These are phyloP conservation scores for Lyophyllum shimeji DNA, from an alignment of 768 basidiomycete genomes.

Conservation along the genomic window DNA sequence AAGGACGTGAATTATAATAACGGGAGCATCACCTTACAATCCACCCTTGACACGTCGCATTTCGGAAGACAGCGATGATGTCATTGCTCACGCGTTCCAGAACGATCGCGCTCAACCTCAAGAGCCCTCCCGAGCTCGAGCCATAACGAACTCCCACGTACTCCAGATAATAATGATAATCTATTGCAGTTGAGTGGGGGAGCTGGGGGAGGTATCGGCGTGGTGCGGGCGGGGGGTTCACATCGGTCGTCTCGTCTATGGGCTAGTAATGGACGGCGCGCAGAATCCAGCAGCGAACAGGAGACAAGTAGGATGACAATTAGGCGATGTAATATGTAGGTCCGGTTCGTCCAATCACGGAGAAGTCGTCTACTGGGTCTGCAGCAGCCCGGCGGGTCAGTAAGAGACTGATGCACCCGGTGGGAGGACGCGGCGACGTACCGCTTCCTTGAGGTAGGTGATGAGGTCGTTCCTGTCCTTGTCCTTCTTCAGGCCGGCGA, in stretches of 20 bases:
- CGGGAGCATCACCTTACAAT: too few species aligned
- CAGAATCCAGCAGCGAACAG: background rate
- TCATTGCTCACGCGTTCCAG: too few species aligned
- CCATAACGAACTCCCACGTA: too few species aligned
- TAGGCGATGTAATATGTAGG: background rate
- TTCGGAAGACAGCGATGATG: too few species aligned
- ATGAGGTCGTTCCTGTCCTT: conserved; percentile 96
- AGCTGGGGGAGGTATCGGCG: conserved; percentile 4
- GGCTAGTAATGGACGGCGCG: background rate
- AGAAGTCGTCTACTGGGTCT: conserved; percentile 6
- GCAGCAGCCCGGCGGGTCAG: background rate
- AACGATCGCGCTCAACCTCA: too few species aligned
- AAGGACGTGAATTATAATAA: too few species aligned
- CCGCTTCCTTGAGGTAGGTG: conserved; percentile 75
- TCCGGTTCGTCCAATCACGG: conserved; percentile 2
- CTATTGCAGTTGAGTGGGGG: conserved; percentile 11
- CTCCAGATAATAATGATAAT: conserved; percentile 9
- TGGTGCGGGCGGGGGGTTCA: conserved; percentile 1
- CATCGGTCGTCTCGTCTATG: conserved; percentile 10
- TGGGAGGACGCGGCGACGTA: conserved; percentile 33
- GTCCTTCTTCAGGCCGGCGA: conserved; percentile 97
- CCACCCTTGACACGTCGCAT: too few species aligned
- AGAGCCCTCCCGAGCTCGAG: too few species aligned
- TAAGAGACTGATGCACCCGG: background rate
- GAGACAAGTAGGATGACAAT: background rate